Percentiles rank a stretch among this genome's conserved stretches.
Evolutionary conservation across 768 basidiomycete species (phyloP).

Genomic region (Lyophyllum shimeji): DNA sequence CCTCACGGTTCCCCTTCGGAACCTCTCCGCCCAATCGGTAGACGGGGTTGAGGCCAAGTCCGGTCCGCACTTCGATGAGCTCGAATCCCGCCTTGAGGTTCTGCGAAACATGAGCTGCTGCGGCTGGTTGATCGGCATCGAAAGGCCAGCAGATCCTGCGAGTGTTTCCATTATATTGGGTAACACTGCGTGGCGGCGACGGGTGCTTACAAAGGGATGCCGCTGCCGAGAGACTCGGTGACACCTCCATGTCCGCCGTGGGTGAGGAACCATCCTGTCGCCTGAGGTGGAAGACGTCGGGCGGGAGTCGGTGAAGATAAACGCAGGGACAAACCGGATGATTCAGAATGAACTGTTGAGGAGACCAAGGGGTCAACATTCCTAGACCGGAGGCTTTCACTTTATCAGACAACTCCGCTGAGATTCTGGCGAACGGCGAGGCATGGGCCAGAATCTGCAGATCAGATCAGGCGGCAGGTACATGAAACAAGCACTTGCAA

Average conservation of each 20-base stretch:
- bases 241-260: constrained; percentile 23
- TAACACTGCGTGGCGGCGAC: not conserved
- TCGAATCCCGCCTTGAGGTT: constrained; percentile 22
- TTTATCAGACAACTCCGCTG: constrained; percentile 9
- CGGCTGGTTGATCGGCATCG: constrained; percentile 18
- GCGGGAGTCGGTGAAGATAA: not conserved
- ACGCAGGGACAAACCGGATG: constrained; percentile 13
- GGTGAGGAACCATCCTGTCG: constrained; percentile 23
- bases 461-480: not conserved
- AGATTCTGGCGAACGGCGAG: constrained; percentile 14
- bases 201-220: constrained; percentile 19
- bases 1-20: constrained; percentile 15
- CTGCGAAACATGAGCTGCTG: constrained; percentile 14
- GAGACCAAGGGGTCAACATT: constrained; percentile 17
- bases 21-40: constrained; percentile 7
- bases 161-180: not conserved
- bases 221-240: constrained; percentile 20
- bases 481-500: not conserved
- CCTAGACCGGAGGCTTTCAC: constrained; percentile 16
- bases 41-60: constrained; percentile 13
- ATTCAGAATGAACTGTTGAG: constrained; percentile 21
- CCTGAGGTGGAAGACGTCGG: constrained; percentile 4
- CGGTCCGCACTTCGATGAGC: constrained; percentile 20
- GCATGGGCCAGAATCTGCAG: constrained; percentile 17
- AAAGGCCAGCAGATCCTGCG: constrained; percentile 24